phyloP scores from a whole-genome alignment of 2,329 filamentous ascomycete genomes.

The Ceratocystis destructans region DNA sequence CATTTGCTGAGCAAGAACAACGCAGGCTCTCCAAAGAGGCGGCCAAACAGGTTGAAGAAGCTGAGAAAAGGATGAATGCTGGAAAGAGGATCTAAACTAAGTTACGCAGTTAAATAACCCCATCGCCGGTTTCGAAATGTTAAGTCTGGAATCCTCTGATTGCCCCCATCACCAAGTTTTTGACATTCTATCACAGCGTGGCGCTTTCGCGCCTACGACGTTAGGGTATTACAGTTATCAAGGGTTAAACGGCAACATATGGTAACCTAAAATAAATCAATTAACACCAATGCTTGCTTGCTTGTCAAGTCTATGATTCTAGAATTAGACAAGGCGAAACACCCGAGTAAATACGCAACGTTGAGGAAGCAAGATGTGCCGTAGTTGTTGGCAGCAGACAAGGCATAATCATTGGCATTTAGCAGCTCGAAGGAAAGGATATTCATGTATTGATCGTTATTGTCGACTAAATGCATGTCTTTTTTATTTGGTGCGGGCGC shows the following conservation, averaged over 20 bases:
- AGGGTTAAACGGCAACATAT: no score
- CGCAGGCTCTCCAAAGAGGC: conserved; percentile 10
- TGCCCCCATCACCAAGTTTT: no score
- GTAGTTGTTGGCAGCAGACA: not conserved
- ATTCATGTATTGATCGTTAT: not conserved
- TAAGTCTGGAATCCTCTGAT: no score
- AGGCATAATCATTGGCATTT: not conserved
- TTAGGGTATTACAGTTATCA: no score
- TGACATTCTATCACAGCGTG: no score
- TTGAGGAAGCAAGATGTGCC: no score
- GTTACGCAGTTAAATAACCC: not conserved
- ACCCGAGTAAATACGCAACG: no score
- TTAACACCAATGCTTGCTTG: no score
- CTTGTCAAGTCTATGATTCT: no score
- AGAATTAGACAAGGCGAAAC: no score
- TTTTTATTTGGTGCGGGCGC: not conserved
- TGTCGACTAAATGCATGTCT: not conserved
- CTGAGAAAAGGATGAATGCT: conserved; percentile 5
- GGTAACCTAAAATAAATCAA: no score
- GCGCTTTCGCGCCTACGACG: no score
- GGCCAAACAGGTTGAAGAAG: conserved; percentile 16
- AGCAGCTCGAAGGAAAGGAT: not conserved
- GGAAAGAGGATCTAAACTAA: conserved; percentile 4
- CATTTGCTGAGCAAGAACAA: conserved; percentile 15
- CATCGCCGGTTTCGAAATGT: not conserved